Evolutionary conservation across 805 yeast genomes (phyloP).

Genomic region (Starmerella stellata): DNA sequence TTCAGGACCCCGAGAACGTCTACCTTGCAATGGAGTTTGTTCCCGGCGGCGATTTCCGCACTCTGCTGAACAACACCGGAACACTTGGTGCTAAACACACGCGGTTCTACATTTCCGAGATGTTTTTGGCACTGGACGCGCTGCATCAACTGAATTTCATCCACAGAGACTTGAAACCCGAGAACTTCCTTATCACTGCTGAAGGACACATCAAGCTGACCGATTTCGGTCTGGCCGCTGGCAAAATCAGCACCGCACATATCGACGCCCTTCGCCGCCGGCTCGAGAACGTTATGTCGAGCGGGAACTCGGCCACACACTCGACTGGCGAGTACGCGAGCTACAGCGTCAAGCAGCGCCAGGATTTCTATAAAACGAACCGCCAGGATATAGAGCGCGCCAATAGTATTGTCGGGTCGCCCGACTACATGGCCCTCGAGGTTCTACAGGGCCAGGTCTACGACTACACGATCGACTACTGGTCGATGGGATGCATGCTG

Average conservation of each 20-base stretch:
- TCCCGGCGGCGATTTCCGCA: conserved; percentile 98
- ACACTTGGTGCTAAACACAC: conserved; percentile 88
- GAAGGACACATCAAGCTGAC: conserved; percentile 85
- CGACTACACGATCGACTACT: conserved; percentile 92
- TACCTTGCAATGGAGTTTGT: conserved; percentile 97
- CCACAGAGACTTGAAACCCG: conserved; percentile 93
- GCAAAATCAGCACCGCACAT: conserved; percentile 79
- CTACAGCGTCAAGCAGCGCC: conserved; percentile 71
- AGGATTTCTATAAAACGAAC: conserved; percentile 60
- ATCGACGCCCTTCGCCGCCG: conserved; percentile 72
- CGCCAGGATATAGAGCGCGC: conserved; percentile 71
- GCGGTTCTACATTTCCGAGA: conserved; percentile 82
- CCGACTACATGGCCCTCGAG: conserved; percentile 97
- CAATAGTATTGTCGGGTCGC: conserved; percentile 90
- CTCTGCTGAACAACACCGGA: conserved; percentile 82
- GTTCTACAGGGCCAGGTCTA: conserved; percentile 85
- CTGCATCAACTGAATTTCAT: conserved; percentile 89
- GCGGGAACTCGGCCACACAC: conserved; percentile 24
- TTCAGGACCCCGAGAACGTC: conserved; percentile 78
- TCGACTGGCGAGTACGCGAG: conserved; percentile 25
- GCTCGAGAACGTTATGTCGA: conserved; percentile 25
- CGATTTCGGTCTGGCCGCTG: conserved; percentile 95
- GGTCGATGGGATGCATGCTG: conserved; percentile 96
- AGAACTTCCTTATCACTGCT: conserved; percentile 73
- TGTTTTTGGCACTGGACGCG: conserved; percentile 89